Percentiles rank a stretch among this genome's conserved stretches.
phyloP scores from a whole-genome alignment of 2,329 filamentous ascomycete genomes.

The Colletotrichum tofieldiae region DNA sequence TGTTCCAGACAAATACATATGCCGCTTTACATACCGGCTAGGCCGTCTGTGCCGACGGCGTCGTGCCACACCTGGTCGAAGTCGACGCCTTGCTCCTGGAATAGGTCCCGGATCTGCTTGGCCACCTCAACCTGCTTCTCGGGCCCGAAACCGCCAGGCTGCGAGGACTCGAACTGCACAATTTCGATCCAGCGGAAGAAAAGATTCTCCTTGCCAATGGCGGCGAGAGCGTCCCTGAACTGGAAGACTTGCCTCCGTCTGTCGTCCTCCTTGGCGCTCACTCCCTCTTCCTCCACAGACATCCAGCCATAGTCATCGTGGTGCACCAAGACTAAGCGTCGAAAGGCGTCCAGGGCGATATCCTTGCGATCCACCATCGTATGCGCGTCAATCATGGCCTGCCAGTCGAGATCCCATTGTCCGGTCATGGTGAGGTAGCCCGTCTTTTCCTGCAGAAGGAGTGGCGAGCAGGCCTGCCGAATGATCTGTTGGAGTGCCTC shows the following conservation, averaged over 20 bases:
- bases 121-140: conserved; percentile 82
- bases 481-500: conserved; percentile 75
- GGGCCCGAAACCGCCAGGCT: conserved; percentile 82
- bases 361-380: conserved; percentile 76
- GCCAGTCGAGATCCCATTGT: conserved; percentile 91
- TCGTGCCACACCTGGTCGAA: conserved; percentile 87
- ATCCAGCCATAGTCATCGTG: conserved; percentile 80
- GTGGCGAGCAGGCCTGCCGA: conserved; percentile 77
- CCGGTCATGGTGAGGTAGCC: conserved; percentile 89
- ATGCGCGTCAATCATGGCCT: conserved; percentile 82
- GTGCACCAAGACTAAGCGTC: conserved; percentile 79
- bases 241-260: conserved; percentile 81
- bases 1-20: neutral
- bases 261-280: conserved; percentile 70
- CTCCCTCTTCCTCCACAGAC: conserved; percentile 71
- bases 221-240: conserved; percentile 83
- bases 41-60: conserved; percentile 61
- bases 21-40: conserved; percentile 45
- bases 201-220: conserved; percentile 86
- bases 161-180: conserved; percentile 87
- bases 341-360: conserved; percentile 76
- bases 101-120: conserved; percentile 81
- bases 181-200: conserved; percentile 96
- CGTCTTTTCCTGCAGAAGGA: conserved; percentile 82
- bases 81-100: conserved; percentile 82